These are phyloP conservation scores for Quercus bicolor DNA, from an alignment of 306 rosid genomes.

Conservation along the genomic window DNA sequence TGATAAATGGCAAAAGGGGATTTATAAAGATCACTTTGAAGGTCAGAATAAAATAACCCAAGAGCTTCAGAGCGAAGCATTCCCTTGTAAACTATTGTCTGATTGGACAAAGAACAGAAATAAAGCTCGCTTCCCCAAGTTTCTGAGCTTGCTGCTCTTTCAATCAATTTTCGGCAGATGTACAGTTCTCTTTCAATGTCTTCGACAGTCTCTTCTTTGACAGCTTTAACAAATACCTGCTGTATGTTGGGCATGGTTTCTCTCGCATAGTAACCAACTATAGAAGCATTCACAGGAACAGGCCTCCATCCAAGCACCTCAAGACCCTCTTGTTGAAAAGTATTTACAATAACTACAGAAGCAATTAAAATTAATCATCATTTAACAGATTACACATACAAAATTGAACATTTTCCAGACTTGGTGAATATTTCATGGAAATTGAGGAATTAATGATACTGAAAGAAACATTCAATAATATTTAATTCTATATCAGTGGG, in stretches of 20 bases:
- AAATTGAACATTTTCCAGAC: neutral
- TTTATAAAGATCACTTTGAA: slow-evolving; percentile 78
- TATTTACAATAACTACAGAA: slow-evolving; percentile 73
- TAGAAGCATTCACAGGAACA: slow-evolving; percentile 84
- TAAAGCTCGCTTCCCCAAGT: slow-evolving; percentile 96
- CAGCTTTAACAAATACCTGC: slow-evolving; percentile 89
- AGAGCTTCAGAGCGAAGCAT: slow-evolving; percentile 99
- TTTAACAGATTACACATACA: slow-evolving; percentile 14
- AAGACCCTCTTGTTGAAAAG: slow-evolving; percentile 90
- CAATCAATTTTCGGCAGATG: slow-evolving; percentile 94
- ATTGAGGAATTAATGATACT: neutral
- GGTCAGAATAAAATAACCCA: slow-evolving; percentile 86
- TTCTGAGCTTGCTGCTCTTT: slow-evolving; percentile 74
- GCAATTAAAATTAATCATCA: slow-evolving; percentile 38
- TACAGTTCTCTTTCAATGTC: slow-evolving; percentile 94
- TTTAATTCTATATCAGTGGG: neutral
- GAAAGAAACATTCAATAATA: neutral
- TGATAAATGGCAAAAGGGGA: slow-evolving; percentile 97
- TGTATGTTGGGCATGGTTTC: slow-evolving; percentile 92
- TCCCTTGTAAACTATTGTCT: slow-evolving; percentile 96
- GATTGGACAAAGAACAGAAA: slow-evolving; percentile 97
- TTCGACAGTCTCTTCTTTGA: slow-evolving; percentile 85
- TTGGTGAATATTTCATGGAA: neutral
- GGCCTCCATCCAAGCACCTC: slow-evolving; percentile 99
- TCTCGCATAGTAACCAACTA: slow-evolving; percentile 91